Evolutionary conservation across 139 green algal genomes (phyloP).

Genomic region (Nannochloris sp.): DNA sequence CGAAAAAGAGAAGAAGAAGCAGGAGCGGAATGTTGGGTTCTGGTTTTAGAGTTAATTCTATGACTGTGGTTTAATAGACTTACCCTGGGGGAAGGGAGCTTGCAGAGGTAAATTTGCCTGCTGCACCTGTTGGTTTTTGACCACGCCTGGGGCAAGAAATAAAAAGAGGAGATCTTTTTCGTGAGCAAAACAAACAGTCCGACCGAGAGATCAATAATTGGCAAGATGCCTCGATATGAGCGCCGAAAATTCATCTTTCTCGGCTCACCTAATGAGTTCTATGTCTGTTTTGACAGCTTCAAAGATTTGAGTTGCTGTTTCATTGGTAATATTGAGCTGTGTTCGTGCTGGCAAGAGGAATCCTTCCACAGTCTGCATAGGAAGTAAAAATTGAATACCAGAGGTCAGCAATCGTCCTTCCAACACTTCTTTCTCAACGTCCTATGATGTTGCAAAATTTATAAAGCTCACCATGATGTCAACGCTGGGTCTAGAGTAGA

Average conservation of each 20-base stretch:
- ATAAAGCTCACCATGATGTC: background rate
- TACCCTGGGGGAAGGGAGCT: background rate
- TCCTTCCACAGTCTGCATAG: conserved; percentile 2
- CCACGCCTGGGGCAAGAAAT: background rate
- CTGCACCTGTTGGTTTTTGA: background rate
- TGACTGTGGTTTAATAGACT: background rate
- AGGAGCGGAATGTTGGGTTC: no score
- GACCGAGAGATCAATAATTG: background rate
- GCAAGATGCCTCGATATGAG: no score
- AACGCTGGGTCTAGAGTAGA: conserved; percentile 11
- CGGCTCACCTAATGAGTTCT: conserved; percentile 4
- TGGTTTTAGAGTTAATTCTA: no score
- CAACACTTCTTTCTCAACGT: no score
- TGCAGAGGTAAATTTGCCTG: background rate
- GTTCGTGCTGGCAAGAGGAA: background rate
- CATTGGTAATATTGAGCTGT: background rate
- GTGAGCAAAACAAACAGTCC: background rate
- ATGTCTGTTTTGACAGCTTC: conserved; percentile 3
- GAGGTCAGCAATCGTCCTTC: no score
- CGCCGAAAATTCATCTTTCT: no score
- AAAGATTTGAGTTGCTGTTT: background rate
- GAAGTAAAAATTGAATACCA: background rate
- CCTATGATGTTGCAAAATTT: background rate
- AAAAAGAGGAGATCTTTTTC: background rate
- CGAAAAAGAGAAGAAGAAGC: no score